Base-by-base conservation (phyloP, 2,329 filamentous ascomycete species). In the Annulohypoxylon truncatum region DNA sequence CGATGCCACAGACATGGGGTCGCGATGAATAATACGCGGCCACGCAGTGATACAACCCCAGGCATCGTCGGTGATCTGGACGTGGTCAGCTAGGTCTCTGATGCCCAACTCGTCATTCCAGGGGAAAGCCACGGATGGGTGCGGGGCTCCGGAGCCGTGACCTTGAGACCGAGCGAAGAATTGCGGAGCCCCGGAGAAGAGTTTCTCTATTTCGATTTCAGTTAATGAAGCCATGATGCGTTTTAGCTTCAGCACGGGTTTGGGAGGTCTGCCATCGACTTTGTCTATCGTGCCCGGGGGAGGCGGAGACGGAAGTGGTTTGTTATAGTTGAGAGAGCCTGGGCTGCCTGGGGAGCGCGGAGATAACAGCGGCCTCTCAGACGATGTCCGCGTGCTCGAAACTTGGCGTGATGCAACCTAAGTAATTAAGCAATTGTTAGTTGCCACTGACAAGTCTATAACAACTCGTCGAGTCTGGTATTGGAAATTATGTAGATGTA, bases 131-230 rank as follows among this genome's bases (percentile, higher is more conserved):
- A 90, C 88, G 51, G 83, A 87, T 20, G 90, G 89, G 71, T 88
- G 84, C 20, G 86, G 86, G 35, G 87, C 85, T 53, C 84, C 87
- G 63, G 83, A 84, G 75, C 83, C 86, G 76, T 89, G 85, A 38
- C 86, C 85, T 71, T 88, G 84, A 62, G 83, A 85, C 55, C 86
- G 84, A 70, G 87, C 84, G 76, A 88, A 89, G 80, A 90, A 92
- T 75, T 92, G 89, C 68, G 90, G 90, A 44, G 90, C 90, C n/a
- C 90, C 90, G 24, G 90, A 91, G 81, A 92, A 93, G 73, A 92
- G 84, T 77, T 88, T 87, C 78, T 90, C 87, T 54, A 92, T 80
- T 70, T 91, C 88, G 40, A 82, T 80, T 47, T 87, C 83, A 71
- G 79, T 84, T 63, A 91, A 80, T 51, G 84, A 84, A 46, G 86